Evolutionary conservation across 306 rosid species (phyloP).

Genomic region (Dalbergia cochinchinensis): DNA sequence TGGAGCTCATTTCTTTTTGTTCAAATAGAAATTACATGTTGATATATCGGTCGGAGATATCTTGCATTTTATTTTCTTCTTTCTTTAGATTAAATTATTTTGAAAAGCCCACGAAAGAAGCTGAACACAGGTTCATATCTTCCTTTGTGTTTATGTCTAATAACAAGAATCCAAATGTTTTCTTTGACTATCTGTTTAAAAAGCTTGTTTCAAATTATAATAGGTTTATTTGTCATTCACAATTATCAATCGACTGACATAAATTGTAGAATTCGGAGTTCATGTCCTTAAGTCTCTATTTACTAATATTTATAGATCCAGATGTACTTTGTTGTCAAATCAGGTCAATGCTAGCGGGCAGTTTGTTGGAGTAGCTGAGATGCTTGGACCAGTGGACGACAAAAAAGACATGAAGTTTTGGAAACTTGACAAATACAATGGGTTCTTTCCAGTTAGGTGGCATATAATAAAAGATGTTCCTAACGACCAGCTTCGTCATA

Average conservation of each 20-base stretch:
- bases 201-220: background rate
- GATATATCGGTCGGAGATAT: slow-evolving; percentile 15
- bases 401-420: slow-evolving; percentile 81
- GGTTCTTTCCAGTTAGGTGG: slow-evolving; percentile 90
- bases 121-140: background rate
- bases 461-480: slow-evolving; percentile 85
- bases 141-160: slow-evolving; percentile 1
- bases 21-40: slow-evolving; percentile 5
- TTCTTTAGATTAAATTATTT: slow-evolving; percentile 8
- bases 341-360: slow-evolving; percentile 91
- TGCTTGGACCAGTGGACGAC: slow-evolving; percentile 81
- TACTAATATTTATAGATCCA: slow-evolving; percentile 3
- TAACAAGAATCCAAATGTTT: background rate
- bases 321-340: slow-evolving; percentile 26
- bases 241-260: slow-evolving; percentile 8
- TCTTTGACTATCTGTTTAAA: slow-evolving; percentile 32
- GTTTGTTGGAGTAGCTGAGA: slow-evolving; percentile 89
- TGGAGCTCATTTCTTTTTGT: background rate
- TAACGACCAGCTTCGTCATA: slow-evolving; percentile 66
- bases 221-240: slow-evolving; percentile 27
- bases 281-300: slow-evolving; percentile 3
- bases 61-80: slow-evolving; percentile 19
- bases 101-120: slow-evolving; percentile 5
- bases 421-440: slow-evolving; percentile 81
- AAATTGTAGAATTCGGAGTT: slow-evolving; percentile 7